Evolutionary conservation across 1,139 yeast species (phyloP), one percentile per base, ranked within the genome.

Genomic region (Taphrina populina): DNA sequence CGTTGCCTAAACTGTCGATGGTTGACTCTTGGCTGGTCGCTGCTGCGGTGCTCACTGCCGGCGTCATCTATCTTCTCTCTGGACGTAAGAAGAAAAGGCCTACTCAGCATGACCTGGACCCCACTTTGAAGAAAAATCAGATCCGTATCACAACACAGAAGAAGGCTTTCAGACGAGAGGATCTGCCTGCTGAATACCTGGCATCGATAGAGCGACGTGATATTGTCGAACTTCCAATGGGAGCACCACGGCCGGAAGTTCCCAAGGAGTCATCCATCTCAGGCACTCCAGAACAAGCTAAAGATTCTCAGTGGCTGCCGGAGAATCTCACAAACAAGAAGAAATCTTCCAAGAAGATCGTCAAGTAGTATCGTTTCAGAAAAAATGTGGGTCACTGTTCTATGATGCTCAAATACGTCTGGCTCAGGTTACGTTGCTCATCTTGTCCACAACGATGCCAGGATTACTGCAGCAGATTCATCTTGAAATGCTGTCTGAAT

Each of bases 161-260:
- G 46, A 49, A 49, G 39, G 54, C 54, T n/a, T 49, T 49, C 26
- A 37, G 54, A 26, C 37, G 54, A 8, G 54, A 49, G 19, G 54
- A 49, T 15, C 32, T 49, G 13, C 46, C 44, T n/a, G 46, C 54
- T 3, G 54, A 39, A 21, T 37, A 37, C 7, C 39, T 49, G n/a
- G 54, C 54, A 4, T 13, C 29, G 8, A 21, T 49, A 10, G 39
- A 49, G 23, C 15, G 54, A 13, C 54, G 54, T 15, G 54, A 49
- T 2, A 49, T 49, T 30, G 54, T 49, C 19, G 54, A 49, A 19
- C n/a, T 49, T 10, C 54, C 54, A 33, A 49, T 49, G 54, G 54
- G 54, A 7, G 45, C 44, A 21, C 46, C 45, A 1, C 8, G 47
- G n/a, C 47, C 47, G 11, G 37, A 43, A 17, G 17, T 29, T 19